Conservation (phyloP, 2,329 filamentous ascomycete genomes). For the Lanzia echinophila region DNA sequence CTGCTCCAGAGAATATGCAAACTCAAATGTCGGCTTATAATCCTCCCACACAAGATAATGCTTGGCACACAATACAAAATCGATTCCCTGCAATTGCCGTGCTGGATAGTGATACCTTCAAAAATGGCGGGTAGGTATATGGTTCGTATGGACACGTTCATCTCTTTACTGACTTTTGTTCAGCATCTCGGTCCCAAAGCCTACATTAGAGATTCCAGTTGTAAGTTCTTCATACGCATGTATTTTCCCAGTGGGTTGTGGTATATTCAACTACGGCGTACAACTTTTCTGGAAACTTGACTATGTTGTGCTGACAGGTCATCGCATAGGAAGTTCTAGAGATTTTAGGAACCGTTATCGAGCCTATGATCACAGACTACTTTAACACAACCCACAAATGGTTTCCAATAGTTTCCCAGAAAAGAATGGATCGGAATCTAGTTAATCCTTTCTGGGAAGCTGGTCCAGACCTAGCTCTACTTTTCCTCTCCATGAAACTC, state of each 20-base stretch:
- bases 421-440: slow-evolving; percentile 35
- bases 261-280: background rate
- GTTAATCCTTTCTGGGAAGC: slow-evolving; percentile 37
- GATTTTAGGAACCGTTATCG: slow-evolving; percentile 35
- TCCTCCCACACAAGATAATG: slow-evolving; percentile 18
- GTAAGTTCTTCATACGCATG: background rate
- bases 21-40: slow-evolving; percentile 15
- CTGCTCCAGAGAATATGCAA: slow-evolving; percentile 11
- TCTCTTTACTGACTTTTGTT: slow-evolving; percentile 8
- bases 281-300: background rate
- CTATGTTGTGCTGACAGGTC: background rate
- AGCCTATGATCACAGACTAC: slow-evolving; percentile 35
- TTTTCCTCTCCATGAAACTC: slow-evolving; percentile 45
- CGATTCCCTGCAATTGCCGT: slow-evolving; percentile 39
- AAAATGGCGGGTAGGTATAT: slow-evolving; percentile 26
- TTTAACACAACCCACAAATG: slow-evolving; percentile 41
- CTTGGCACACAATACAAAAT: slow-evolving; percentile 26
- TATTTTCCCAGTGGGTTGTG: background rate
- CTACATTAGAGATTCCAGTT: slow-evolving; percentile 17
- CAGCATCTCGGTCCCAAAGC: slow-evolving; percentile 34
- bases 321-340: slow-evolving; percentile 33
- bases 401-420: slow-evolving; percentile 43
- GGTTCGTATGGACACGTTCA: background rate
- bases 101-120: slow-evolving; percentile 37
- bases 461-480: slow-evolving; percentile 40